Evolutionary conservation across 495 filamentous ascomycete genomes (phyloP).

Genomic region (Zalerion maritima): DNA sequence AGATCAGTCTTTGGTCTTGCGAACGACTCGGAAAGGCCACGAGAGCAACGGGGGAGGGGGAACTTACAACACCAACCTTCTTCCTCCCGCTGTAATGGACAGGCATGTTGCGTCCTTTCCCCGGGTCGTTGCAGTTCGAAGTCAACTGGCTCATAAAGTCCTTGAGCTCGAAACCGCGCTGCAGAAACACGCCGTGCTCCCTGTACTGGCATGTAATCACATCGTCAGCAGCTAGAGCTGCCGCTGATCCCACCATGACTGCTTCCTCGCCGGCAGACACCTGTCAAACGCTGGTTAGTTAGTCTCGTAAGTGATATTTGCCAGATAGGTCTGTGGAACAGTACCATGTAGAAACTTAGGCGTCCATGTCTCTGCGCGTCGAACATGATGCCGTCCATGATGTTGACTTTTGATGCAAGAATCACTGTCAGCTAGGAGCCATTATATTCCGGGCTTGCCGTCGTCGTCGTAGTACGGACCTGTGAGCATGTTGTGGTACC

Average conservation of each 20-base stretch:
- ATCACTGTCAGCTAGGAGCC: constrained; percentile 35
- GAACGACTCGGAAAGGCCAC: neutral
- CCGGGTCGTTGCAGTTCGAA: constrained; percentile 50
- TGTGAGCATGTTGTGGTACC: constrained; percentile 18
- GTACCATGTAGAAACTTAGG: constrained; percentile 66
- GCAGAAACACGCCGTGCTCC: constrained; percentile 55
- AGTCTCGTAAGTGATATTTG: too few species aligned
- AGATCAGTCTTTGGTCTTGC: neutral
- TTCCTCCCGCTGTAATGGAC: constrained; percentile 54
- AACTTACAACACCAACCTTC: constrained; percentile 37
- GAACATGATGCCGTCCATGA: constrained; percentile 13
- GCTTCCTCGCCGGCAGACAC: constrained; percentile 60
- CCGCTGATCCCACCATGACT: constrained; percentile 55
- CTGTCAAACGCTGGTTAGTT: constrained; percentile 5
- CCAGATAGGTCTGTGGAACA: neutral
- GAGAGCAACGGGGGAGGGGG: neutral
- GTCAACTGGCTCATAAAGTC: constrained; percentile 67
- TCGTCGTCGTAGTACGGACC: constrained; percentile 24
- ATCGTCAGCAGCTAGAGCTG: constrained; percentile 46
- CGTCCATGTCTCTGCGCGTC: constrained; percentile 50
- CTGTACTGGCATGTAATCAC: constrained; percentile 64
- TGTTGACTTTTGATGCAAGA: constrained; percentile 11
- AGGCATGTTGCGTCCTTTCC: constrained; percentile 60
- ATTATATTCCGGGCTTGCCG: neutral
- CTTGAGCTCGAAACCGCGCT: constrained; percentile 50